Percentiles rank a stretch among this genome's conserved stretches.
Conservation (phyloP, 192 early-diverging fungal genomes). For the Thamnidium elegans region DNA sequence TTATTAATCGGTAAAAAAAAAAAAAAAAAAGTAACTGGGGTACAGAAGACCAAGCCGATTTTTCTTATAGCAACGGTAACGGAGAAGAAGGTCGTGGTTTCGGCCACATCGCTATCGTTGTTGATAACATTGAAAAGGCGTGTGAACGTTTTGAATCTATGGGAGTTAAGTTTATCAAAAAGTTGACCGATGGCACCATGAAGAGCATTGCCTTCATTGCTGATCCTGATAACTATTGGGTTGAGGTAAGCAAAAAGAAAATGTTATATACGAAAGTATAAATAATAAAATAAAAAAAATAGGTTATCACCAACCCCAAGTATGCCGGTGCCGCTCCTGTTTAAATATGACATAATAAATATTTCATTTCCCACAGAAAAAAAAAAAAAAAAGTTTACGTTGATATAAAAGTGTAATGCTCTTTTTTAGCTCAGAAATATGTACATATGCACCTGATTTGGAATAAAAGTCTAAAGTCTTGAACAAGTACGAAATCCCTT, state of each 20-base stretch:
- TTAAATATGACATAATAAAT: neutral
- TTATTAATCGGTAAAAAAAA: neutral
- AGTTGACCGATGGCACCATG: slow-evolving; percentile 71
- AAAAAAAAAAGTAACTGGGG: slow-evolving; percentile 66
- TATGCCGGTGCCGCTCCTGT: neutral
- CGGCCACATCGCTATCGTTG: slow-evolving; percentile 79
- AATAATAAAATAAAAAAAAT: neutral
- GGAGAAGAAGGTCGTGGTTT: slow-evolving; percentile 69
- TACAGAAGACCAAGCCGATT: slow-evolving; percentile 62
- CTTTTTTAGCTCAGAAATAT: neutral
- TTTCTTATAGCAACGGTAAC: slow-evolving; percentile 72
- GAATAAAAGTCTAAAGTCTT: too few relatives aligned
- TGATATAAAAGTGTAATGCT: neutral
- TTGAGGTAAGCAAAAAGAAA: slow-evolving; percentile 45
- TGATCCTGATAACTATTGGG: slow-evolving; percentile 86
- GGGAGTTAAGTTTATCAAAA: slow-evolving; percentile 76
- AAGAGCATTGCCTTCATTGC: slow-evolving; percentile 80
- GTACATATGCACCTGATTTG: too few relatives aligned
- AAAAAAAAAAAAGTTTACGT: neutral
- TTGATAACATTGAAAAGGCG: slow-evolving; percentile 75
- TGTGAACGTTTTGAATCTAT: slow-evolving; percentile 70
- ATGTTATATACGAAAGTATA: neutral
- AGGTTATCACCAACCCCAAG: slow-evolving; percentile 15
- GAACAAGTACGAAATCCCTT: too few relatives aligned
- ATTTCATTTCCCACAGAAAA: neutral